Percentiles rank a stretch among this genome's conserved stretches.
These are phyloP conservation scores for Citeromyces siamensis DNA, from an alignment of 1,139 yeast genomes.

Conservation along the genomic window DNA sequence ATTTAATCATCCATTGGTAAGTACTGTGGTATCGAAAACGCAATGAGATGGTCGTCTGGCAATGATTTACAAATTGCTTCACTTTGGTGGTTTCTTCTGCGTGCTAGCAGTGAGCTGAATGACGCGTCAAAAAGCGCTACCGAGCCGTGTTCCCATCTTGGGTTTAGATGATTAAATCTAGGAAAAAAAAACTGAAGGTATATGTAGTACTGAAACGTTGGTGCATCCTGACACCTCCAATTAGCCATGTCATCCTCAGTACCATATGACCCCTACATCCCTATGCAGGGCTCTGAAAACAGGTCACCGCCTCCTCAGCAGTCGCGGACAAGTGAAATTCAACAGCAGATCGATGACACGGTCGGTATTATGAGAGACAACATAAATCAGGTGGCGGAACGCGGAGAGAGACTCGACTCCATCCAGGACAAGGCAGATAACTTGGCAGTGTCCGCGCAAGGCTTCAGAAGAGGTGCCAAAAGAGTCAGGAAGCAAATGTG, in stretches of 20 bases:
- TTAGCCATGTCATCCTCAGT: conserved; percentile 58
- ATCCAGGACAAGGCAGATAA: conserved; percentile 93
- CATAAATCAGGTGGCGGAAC: conserved; percentile 88
- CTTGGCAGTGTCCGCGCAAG: conserved; percentile 87
- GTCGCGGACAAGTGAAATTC: conserved; percentile 7
- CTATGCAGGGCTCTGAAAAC: conserved; percentile 33
- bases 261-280: conserved; percentile 87
- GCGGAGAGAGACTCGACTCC: conserved; percentile 87
- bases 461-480: conserved; percentile 95
- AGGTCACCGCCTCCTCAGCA: conserved; percentile 4
- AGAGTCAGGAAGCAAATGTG: conserved; percentile 98
- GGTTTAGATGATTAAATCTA: too few species aligned
- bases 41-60: too few species aligned
- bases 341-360: conserved; percentile 84
- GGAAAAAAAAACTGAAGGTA: too few species aligned
- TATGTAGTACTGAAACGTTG: too few species aligned
- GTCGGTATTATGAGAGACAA: conserved; percentile 98
- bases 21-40: too few species aligned
- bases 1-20: too few species aligned
- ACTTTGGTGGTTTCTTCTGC: too few species aligned
- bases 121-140: too few species aligned
- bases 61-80: too few species aligned
- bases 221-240: not conserved
- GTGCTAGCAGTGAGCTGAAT: too few species aligned
- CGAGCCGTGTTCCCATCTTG: too few species aligned